Evolutionary conservation across 108 stramenopile species (phyloP), one percentile per base, ranked within the genome.

Genomic region (Skeletonema menzelii): DNA sequence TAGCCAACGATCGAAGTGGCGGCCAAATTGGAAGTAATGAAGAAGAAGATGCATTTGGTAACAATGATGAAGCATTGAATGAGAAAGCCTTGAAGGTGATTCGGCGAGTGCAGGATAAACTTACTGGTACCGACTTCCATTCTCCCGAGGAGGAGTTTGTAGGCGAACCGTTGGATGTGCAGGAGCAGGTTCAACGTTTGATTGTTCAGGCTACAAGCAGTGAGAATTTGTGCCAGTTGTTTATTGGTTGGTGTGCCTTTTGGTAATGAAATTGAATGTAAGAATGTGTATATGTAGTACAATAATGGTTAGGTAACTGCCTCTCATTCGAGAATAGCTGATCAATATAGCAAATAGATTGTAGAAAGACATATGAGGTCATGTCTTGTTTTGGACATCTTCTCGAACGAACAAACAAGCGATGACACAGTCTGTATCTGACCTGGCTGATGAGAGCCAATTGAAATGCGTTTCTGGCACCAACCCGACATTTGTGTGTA

Each of bases 241-340:
- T 97, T 63, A 86, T 97, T 61, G 99, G 99, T 13, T 99, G 97
- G 97, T 98, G 97, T 77, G 94, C 97, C 8, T 98, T 97, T 82
- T 96, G 95, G 96, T 96, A 75, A 73, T 27, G 35, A 12, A 37
- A 37, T 0, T 6, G 35, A 32, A 32, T 12, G 35, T 37, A 37
- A 37, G 35, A 37, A 12, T 37, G 12, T 32, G 12, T 37, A 12
- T 12, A 37, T 10, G 12, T 12, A 12, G 35, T 37, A 37, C 10
- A 37, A 37, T 37, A 37, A 37, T 10, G 30, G 5, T 37, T 10
- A 10, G 10, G 2, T 2, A 42, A 15, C 6, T 40, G 4, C n/a
- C 40, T 42, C 15, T 42, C 15, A n/a, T 42, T 42, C 35, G 34
- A 37, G 31, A 32, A 5, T 31, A 31, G 0, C n/a, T n/a, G n/a